Evolutionary conservation across 805 yeast genomes (phyloP).

Genomic region (Candida cerambycidarum): DNA sequence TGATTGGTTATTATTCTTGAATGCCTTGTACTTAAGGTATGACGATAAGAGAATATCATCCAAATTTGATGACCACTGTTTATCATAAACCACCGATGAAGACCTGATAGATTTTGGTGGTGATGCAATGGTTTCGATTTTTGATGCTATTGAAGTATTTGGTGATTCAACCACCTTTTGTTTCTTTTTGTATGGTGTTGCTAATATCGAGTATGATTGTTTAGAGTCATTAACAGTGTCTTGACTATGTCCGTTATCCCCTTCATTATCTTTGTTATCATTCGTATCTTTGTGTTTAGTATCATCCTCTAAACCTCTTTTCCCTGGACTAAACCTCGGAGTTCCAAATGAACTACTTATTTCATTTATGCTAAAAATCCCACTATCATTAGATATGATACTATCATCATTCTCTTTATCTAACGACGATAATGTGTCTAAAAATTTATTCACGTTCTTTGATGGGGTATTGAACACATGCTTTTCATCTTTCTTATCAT

Average conservation of each 20-base stretch:
- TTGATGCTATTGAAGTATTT: conserved; percentile 35
- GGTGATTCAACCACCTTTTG: conserved; percentile 28
- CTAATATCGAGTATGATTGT: too few species aligned
- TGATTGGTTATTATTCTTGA: conserved; percentile 25
- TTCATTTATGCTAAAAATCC: conserved; percentile 5
- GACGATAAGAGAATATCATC: conserved; percentile 37
- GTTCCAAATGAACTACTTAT: conserved; percentile 8
- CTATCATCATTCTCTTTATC: conserved; percentile 4
- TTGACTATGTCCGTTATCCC: background rate
- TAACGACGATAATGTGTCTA: conserved; percentile 16
- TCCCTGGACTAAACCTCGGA: background rate
- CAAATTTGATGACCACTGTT: conserved; percentile 36
- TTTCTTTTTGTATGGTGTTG: background rate
- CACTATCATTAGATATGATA: conserved; percentile 8
- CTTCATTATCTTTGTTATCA: conserved; percentile 6
- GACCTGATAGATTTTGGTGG: conserved; percentile 15
- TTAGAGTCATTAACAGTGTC: too few species aligned
- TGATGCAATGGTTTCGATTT: conserved; percentile 26
- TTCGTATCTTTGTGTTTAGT: conserved; percentile 14
- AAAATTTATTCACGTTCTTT: conserved; percentile 14
- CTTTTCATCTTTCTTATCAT: conserved; percentile 4
- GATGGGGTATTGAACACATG: conserved; percentile 15
- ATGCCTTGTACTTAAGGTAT: conserved; percentile 33
- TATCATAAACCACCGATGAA: conserved; percentile 17
- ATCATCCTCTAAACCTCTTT: conserved; percentile 1